A percentile compares a stretch with the other conserved stretches of the same genome.
Conservation (phyloP, 176 grass and related monocot species). For the Oryza meyeriana region DNA sequence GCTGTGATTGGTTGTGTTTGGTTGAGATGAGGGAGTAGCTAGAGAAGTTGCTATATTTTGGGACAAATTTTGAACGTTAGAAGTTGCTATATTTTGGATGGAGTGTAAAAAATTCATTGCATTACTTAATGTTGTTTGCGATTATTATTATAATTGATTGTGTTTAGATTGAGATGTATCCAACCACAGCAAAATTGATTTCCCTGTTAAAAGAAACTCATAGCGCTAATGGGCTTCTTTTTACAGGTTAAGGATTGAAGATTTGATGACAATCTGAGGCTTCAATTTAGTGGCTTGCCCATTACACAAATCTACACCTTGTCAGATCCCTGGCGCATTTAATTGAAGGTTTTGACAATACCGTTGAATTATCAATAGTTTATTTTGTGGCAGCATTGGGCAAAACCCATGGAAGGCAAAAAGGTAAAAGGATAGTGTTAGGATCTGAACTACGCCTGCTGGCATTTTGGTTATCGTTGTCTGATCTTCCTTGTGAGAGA, state of each 20-base stretch:
- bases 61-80: too few relatives aligned
- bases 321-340: not conserved
- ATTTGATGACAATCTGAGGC: not conserved
- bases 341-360: not conserved
- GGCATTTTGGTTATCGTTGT: not conserved
- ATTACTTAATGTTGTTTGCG: not conserved
- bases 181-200: not conserved
- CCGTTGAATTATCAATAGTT: not conserved
- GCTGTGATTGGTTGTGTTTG: too few relatives aligned
- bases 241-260: constrained; percentile 18
- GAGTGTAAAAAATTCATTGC: not conserved
- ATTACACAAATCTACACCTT: not conserved
- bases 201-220: not conserved
- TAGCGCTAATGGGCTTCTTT: not conserved
- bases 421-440: not conserved
- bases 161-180: not conserved
- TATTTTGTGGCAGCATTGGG: not conserved
- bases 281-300: constrained; percentile 4
- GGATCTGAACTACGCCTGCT: not conserved
- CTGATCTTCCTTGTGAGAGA: not conserved
- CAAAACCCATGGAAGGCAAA: not conserved
- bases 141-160: not conserved
- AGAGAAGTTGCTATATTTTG: too few relatives aligned
- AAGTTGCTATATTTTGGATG: too few relatives aligned
- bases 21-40: too few relatives aligned